Evolutionary conservation across 2,329 filamentous ascomycete genomes (phyloP).

Genomic region (Penicillium sp.): DNA sequence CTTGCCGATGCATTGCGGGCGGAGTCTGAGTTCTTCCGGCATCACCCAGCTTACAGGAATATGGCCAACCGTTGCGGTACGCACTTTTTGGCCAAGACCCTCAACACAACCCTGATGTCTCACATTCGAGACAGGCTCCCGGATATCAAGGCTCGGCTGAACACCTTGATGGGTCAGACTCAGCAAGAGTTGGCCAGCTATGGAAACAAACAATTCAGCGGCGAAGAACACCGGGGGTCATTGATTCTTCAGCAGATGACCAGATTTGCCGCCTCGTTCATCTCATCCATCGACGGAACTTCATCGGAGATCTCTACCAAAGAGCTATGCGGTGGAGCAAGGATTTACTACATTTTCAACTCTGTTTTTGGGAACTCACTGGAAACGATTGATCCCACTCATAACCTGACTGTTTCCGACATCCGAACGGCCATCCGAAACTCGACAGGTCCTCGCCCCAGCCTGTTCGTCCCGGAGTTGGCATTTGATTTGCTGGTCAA

Average conservation of each 20-base stretch:
- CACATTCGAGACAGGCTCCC: slow-evolving; percentile 94
- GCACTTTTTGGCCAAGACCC: slow-evolving; percentile 86
- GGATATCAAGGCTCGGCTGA: slow-evolving; percentile 95
- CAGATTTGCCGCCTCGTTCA: slow-evolving; percentile 94
- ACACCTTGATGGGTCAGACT: slow-evolving; percentile 99
- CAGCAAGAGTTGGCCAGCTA: slow-evolving; percentile 98
- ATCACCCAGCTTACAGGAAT: slow-evolving; percentile 95
- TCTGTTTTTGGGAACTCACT: slow-evolving; percentile 96
- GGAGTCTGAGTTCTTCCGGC: slow-evolving; percentile 92
- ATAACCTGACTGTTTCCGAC: slow-evolving; percentile 88
- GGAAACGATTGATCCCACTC: slow-evolving; percentile 93
- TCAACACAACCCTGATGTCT: slow-evolving; percentile 92
- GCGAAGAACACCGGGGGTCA: slow-evolving; percentile 92
- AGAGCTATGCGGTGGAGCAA: slow-evolving; percentile 88
- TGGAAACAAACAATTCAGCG: slow-evolving; percentile 94
- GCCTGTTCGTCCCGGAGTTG: slow-evolving; percentile 94
- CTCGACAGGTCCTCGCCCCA: slow-evolving; percentile 91
- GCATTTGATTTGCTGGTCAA: slow-evolving; percentile 97
- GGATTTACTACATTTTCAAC: slow-evolving; percentile 99
- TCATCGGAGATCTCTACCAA: slow-evolving; percentile 99
- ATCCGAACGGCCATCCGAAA: slow-evolving; percentile 97
- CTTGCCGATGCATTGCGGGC: slow-evolving; percentile 85
- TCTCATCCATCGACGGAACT: slow-evolving; percentile 96
- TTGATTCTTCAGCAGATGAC: slow-evolving; percentile 97
- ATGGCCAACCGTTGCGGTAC: slow-evolving; percentile 93